A percentile compares a stretch with the other conserved stretches of the same genome.
phyloP scores from a whole-genome alignment of 305 asterid species.

The Plantago coronopus region DNA sequence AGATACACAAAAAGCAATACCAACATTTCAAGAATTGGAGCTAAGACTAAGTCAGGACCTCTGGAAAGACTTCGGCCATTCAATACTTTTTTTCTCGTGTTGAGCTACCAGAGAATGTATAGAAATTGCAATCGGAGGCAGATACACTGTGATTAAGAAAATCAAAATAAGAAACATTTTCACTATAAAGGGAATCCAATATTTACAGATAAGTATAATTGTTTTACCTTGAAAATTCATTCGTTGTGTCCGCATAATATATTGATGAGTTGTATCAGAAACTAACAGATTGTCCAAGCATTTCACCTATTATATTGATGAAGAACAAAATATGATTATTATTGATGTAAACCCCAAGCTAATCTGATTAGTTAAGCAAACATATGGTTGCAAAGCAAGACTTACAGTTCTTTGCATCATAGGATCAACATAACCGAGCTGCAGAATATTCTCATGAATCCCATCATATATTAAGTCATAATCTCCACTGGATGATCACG shows the following conservation, averaged over 20 bases:
- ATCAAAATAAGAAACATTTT: slow-evolving; percentile 25
- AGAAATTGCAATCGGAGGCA: slow-evolving; percentile 69
- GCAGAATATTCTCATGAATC: slow-evolving; percentile 80
- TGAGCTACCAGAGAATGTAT: slow-evolving; percentile 76
- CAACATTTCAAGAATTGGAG: slow-evolving; percentile 19
- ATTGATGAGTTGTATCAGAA: slow-evolving; percentile 67
- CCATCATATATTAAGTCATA: slow-evolving; percentile 87
- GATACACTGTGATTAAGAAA: slow-evolving; percentile 59
- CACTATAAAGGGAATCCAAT: slow-evolving; percentile 16
- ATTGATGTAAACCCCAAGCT: slow-evolving; percentile 5
- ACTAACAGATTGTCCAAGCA: slow-evolving; percentile 68
- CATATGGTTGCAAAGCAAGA: slow-evolving; percentile 14
- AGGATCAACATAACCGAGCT: slow-evolving; percentile 85
- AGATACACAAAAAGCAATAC: not conserved
- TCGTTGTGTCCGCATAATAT: slow-evolving; percentile 75
- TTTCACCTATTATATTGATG: slow-evolving; percentile 53
- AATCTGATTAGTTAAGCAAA: slow-evolving; percentile 13
- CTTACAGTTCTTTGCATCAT: slow-evolving; percentile 92
- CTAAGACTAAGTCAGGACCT: slow-evolving; percentile 43
- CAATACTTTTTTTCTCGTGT: slow-evolving; percentile 69
- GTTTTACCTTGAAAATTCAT: slow-evolving; percentile 79
- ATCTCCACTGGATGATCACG: slow-evolving; percentile 65
- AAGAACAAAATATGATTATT: slow-evolving; percentile 17
- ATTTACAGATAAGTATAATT: slow-evolving; percentile 23
- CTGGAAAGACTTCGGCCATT: slow-evolving; percentile 92